Conservation (phyloP, 345 rosid species). For the Toxicodendron radicans region DNA sequence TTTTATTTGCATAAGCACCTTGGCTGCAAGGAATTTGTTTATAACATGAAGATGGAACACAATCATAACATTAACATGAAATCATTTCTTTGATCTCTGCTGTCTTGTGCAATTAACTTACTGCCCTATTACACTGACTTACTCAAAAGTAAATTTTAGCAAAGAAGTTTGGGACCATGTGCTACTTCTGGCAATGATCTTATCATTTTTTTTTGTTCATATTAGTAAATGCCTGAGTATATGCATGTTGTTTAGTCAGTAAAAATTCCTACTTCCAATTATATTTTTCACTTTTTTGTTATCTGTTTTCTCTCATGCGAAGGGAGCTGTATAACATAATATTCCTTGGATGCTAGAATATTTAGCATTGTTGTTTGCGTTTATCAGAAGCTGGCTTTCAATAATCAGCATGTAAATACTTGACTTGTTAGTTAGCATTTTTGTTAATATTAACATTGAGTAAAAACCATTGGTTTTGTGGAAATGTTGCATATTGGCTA, state of each 20-base stretch:
- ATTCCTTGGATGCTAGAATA: background rate
- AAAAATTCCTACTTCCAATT: background rate
- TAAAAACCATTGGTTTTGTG: too few relatives aligned
- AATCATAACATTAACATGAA: background rate
- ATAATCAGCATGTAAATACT: background rate
- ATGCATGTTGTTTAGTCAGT: background rate
- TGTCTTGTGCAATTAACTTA: background rate
- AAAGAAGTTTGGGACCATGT: background rate
- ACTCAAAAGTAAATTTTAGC: background rate
- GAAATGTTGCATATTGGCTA: too few relatives aligned
- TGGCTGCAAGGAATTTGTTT: background rate
- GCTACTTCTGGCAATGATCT: background rate
- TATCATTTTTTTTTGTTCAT: background rate
- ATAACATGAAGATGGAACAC: background rate
- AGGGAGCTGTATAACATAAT: background rate
- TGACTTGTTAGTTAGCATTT: background rate
- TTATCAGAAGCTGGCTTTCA: background rate
- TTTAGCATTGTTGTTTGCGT: background rate
- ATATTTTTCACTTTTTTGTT: background rate
- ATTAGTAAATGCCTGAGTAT: background rate
- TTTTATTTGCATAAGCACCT: background rate
- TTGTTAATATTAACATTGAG: conserved; percentile 1
- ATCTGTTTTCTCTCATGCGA: background rate
- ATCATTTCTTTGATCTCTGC: background rate
- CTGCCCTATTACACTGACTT: background rate